Percentiles rank a stretch among this genome's conserved stretches.
Conservation (phyloP, 2,329 filamentous ascomycete species). For the Parastagonospora avenae region DNA sequence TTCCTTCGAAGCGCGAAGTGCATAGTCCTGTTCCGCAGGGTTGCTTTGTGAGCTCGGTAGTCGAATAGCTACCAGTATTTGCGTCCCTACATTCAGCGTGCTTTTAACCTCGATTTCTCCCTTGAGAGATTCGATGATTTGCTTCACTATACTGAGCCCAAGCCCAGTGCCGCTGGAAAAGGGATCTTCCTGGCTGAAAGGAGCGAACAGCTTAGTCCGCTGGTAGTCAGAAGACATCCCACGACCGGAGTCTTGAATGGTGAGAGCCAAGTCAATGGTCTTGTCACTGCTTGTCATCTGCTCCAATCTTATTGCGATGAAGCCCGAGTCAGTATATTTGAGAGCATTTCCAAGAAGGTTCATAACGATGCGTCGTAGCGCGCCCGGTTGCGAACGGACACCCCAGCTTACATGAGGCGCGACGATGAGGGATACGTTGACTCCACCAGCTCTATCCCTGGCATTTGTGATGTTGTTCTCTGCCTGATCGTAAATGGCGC, state of each 20-base stretch:
- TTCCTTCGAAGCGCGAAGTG: constrained; percentile 18
- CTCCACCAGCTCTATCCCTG: constrained; percentile 24
- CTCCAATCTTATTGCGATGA: constrained; percentile 31
- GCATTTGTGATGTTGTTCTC: constrained; percentile 18
- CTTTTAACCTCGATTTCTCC: constrained; percentile 42
- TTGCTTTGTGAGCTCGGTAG: constrained; percentile 21
- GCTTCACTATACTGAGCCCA: constrained; percentile 43
- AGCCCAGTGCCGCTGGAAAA: constrained; percentile 41
- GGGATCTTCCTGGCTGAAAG: constrained; percentile 45
- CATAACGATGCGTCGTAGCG: constrained; percentile 41
- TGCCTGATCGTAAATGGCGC: constrained; percentile 32
- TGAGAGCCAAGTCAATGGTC: constrained; percentile 39
- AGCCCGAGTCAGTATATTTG: constrained; percentile 43
- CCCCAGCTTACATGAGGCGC: constrained; percentile 35
- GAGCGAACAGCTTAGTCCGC: constrained; percentile 35
- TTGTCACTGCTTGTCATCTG: constrained; percentile 17
- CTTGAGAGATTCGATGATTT: constrained; percentile 39
- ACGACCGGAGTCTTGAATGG: constrained; percentile 41
- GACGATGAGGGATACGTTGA: constrained; percentile 37
- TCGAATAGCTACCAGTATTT: constrained; percentile 28
- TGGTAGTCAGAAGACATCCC: constrained; percentile 45
- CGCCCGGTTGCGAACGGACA: constrained; percentile 39
- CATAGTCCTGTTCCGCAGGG: constrained; percentile 15
- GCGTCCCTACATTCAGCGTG: constrained; percentile 32
- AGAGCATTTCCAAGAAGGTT: constrained; percentile 44